Percentiles rank a stretch among this genome's conserved stretches.
Evolutionary conservation across 805 yeast species (phyloP).

Genomic region (Metschnikowia kofuensis): DNA sequence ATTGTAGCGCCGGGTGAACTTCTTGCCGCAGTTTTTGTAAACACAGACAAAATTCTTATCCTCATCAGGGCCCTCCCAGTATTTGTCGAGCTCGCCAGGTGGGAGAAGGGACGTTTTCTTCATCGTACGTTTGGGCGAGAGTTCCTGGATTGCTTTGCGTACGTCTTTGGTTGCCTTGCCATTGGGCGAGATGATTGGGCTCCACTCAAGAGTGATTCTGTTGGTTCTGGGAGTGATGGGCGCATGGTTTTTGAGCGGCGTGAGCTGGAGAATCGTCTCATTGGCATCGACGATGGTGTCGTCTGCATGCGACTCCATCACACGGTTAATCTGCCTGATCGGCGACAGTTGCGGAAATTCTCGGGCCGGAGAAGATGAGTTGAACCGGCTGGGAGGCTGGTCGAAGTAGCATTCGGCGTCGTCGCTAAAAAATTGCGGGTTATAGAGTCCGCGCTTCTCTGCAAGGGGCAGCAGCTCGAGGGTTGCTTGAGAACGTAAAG

Average conservation of each 20-base stretch:
- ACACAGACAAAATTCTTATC: constrained; percentile 71
- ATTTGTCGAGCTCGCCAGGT: constrained; percentile 83
- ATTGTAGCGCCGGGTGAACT: constrained; percentile 84
- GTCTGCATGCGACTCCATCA: constrained; percentile 16
- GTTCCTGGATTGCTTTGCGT: constrained; percentile 32
- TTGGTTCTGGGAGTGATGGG: constrained; percentile 37
- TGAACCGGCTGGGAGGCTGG: constrained; percentile 18
- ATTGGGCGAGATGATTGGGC: constrained; percentile 42
- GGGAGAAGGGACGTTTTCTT: constrained; percentile 71
- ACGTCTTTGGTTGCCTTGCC: constrained; percentile 20
- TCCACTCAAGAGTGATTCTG: constrained; percentile 39
- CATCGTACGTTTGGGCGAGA: constrained; percentile 46
- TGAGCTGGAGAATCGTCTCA: constrained; percentile 39
- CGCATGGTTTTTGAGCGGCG: constrained; percentile 34
- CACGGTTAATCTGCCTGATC: constrained; percentile 2
- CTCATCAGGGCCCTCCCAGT: constrained; percentile 75
- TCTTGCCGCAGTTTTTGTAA: constrained; percentile 75
- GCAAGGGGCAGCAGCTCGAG: constrained; percentile 10
- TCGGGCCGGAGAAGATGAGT: constrained; percentile 32
- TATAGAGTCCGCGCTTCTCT: constrained; percentile 28
- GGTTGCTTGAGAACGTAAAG: constrained; percentile 15
- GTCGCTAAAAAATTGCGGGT: constrained; percentile 42
- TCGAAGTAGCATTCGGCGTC: constrained; percentile 11
- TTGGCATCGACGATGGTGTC: constrained; percentile 36
- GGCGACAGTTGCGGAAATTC: constrained; percentile 20